Conservation (phyloP, 2,329 filamentous ascomycete species). For the Venturia effusa region DNA sequence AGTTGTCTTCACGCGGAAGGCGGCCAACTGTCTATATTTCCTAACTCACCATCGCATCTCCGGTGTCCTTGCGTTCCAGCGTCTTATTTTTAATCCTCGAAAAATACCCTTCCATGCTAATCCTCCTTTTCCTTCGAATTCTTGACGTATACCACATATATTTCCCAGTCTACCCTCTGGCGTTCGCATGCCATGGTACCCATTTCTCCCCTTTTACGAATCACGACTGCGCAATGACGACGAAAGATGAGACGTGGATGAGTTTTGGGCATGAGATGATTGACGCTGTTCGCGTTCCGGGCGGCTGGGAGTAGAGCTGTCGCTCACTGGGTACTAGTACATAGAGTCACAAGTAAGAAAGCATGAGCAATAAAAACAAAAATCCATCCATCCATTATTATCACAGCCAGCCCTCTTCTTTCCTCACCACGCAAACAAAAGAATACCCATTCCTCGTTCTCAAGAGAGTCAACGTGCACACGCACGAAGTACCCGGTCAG, state of each 20-base stretch:
- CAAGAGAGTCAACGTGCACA: too few relatives aligned
- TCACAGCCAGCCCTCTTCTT: too few relatives aligned
- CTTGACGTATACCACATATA: background rate
- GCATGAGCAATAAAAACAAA: background rate
- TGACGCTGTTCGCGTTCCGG: background rate
- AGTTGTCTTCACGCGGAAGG: background rate
- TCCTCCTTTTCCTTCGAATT: background rate
- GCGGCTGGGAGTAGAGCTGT: background rate
- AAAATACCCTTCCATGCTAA: conserved; percentile 3
- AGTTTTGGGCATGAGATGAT: background rate
- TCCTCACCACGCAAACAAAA: too few relatives aligned
- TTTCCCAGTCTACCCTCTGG: background rate
- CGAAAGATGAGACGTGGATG: background rate
- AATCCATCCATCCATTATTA: background rate
- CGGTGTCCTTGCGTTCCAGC: background rate
- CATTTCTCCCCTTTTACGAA: background rate
- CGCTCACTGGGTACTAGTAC: background rate
- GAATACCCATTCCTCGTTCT: too few relatives aligned
- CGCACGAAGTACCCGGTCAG: too few relatives aligned
- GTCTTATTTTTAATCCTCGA: background rate
- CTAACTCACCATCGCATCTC: background rate
- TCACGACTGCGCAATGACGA: background rate
- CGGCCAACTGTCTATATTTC: background rate
- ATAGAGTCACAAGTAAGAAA: background rate
- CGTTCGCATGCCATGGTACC: background rate